Base-by-base conservation (phyloP, 495 filamentous ascomycete genomes). In the Choiromyces venosus region DNA sequence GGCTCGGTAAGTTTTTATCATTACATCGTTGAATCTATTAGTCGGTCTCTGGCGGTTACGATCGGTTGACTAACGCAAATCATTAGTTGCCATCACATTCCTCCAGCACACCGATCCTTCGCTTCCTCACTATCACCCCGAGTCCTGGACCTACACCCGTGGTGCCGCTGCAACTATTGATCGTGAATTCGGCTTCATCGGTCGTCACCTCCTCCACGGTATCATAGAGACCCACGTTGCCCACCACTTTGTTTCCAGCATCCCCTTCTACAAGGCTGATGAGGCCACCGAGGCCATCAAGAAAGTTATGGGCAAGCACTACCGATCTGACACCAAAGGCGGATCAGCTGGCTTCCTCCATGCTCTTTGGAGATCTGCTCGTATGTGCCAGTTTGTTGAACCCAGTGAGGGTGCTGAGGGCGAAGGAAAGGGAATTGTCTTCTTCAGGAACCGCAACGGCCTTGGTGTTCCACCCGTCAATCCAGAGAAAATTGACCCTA, bases 171-270 rank as follows among this genome's bases (percentile, higher is more conserved):
- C 91, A 44, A 97, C 93, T 44, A 91, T 97, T 71, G 93, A 97
- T 81, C 91, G 93, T 78, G 91, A 93, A 79, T 92, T 94, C 77
- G 92, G 93, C 69, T 95, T 94, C 85, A 90, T 94, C 81, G 93
- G 93, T 46, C 91, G 92, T 72, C 88, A 90, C 76, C 86, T 96
- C 76, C 87, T 96, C 84, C 93, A 96, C 85, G 92, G 93, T 80
- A 95, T 96, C 82, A 91, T 94, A 83, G 93, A 97, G 84, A 93
- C 92, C 66, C 93, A 96, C 84, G 93, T 97, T 70, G 87, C 94
- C 64, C 93, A 97, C 85, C 93, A 96, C 86, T 91, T 93, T 81
- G 88, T 95, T 78, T 88, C 87, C 81, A 89, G 87, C 76, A 97
- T 96, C 71, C 93, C 93, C 68, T 96, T 96, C 84, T 96, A 97